A percentile compares a stretch with the other conserved stretches of the same genome.
These are phyloP conservation scores for Wickerhamomyces sydowiorum DNA, from an alignment of 805 yeast species.

Conservation along the genomic window DNA sequence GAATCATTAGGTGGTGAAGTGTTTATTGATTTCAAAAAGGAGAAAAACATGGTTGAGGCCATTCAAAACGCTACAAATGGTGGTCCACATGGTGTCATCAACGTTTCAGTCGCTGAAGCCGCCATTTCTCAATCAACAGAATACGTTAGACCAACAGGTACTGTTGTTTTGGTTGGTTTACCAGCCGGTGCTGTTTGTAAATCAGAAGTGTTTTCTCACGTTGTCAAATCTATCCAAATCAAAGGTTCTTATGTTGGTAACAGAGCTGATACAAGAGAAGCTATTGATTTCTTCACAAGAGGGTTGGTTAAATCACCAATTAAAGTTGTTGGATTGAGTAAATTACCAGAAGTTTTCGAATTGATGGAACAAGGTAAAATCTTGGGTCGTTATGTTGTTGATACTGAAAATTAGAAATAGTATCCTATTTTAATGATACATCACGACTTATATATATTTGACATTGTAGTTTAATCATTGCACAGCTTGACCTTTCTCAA, in stretches of 20 bases:
- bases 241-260: constrained; percentile 86
- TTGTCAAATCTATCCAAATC: constrained; percentile 65
- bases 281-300: constrained; percentile 66
- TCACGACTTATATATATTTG: not conserved
- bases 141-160: constrained; percentile 62
- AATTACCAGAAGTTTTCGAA: constrained; percentile 61
- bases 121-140: constrained; percentile 59
- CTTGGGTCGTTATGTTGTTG: constrained; percentile 86
- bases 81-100: constrained; percentile 73
- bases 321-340: constrained; percentile 70
- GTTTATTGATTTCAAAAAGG: constrained; percentile 52
- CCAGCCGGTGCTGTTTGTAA: constrained; percentile 75
- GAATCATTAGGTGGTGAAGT: constrained; percentile 61
- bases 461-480: constrained; percentile 2
- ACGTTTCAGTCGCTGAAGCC: constrained; percentile 66
- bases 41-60: constrained; percentile 49
- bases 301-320: constrained; percentile 71
- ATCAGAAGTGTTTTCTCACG: constrained; percentile 67
- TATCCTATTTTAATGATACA: not conserved
- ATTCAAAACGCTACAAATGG: constrained; percentile 56
- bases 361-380: constrained; percentile 82
- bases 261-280: constrained; percentile 82
- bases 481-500: constrained; percentile 9
- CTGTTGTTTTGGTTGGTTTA: constrained; percentile 67
- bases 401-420: constrained; percentile 49